A percentile compares a stretch with the other conserved stretches of the same genome.
Conservation (phyloP, 2,329 filamentous ascomycete species). For the Leptodontidium sp. region DNA sequence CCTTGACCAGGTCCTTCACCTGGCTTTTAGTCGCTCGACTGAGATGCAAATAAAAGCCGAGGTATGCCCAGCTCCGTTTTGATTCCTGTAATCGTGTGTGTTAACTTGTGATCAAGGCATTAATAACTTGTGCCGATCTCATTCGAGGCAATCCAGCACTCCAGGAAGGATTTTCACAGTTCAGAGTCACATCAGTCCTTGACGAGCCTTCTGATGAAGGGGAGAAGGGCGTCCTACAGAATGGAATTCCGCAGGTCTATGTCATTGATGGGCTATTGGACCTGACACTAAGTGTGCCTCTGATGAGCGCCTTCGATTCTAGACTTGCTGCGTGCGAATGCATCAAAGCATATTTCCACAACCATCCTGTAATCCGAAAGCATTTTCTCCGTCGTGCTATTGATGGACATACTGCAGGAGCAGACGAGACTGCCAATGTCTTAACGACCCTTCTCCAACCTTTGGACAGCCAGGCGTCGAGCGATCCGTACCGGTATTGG, state of each 20-base stretch:
- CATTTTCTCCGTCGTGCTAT: slow-evolving; percentile 92
- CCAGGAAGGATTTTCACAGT: slow-evolving; percentile 89
- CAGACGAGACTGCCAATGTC: slow-evolving; percentile 87
- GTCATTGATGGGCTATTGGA: slow-evolving; percentile 94
- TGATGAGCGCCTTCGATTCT: slow-evolving; percentile 76
- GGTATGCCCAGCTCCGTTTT: slow-evolving; percentile 53
- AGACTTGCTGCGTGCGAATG: slow-evolving; percentile 88
- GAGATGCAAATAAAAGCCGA: slow-evolving; percentile 83
- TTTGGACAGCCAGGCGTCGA: slow-evolving; percentile 64
- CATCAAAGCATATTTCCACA: slow-evolving; percentile 89
- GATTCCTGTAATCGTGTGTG: slow-evolving; percentile 28
- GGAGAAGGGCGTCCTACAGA: slow-evolving; percentile 54
- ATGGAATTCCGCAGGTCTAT: slow-evolving; percentile 72
- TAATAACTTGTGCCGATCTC: slow-evolving; percentile 86
- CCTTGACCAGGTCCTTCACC: slow-evolving; percentile 78
- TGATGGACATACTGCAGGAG: slow-evolving; percentile 79
- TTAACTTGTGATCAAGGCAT: slow-evolving; percentile 60
- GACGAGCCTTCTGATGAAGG: slow-evolving; percentile 47
- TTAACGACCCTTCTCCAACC: slow-evolving; percentile 81
- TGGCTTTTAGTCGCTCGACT: slow-evolving; percentile 79
- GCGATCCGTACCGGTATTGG: slow-evolving; percentile 88
- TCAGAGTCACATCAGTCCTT: slow-evolving; percentile 75
- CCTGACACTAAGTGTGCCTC: slow-evolving; percentile 74
- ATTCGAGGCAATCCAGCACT: slow-evolving; percentile 82
- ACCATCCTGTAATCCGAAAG: slow-evolving; percentile 79